Evolutionary conservation across 495 filamentous ascomycete species (phyloP).

Genomic region (Aspergillus ostianus): DNA sequence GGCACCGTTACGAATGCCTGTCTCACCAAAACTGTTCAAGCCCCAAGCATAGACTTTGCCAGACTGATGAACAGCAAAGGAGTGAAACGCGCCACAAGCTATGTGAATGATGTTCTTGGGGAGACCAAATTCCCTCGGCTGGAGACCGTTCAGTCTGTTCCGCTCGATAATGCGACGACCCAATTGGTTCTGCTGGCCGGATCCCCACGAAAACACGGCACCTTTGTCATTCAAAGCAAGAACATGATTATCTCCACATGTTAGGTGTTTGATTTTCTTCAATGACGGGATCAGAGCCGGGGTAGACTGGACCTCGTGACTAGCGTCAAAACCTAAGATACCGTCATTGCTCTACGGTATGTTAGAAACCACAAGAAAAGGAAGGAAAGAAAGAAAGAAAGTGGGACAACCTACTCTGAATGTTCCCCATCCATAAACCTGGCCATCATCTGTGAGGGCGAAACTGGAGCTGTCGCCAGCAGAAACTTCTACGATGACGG

Average conservation of each 20-base stretch:
- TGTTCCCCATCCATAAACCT: conserved; percentile 71
- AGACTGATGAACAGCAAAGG: conserved; percentile 69
- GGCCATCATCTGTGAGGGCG: conserved; percentile 63
- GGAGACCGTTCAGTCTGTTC: conserved; percentile 54
- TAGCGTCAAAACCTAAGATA: conserved; percentile 52
- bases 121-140: conserved; percentile 67
- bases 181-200: conserved; percentile 62
- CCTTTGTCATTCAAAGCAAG: conserved; percentile 58
- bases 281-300: conserved; percentile 51
- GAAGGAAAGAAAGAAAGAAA: background rate
- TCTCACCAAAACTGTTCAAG: conserved; percentile 81
- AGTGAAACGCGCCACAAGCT: conserved; percentile 55
- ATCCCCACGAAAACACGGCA: conserved; percentile 61
- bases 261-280: conserved; percentile 56
- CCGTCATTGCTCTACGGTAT: conserved; percentile 52
- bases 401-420: conserved; percentile 52
- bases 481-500: conserved; percentile 57
- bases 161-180: conserved; percentile 61
- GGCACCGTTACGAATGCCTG: conserved; percentile 66
- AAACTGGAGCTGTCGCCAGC: conserved; percentile 65
- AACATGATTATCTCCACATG: conserved; percentile 60
- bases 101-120: conserved; percentile 57
- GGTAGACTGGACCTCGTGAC: conserved; percentile 39
- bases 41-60: conserved; percentile 81
- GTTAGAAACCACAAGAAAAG: conserved; percentile 20